Evolutionary conservation across 106 monocot species (phyloP), one percentile per base, ranked within the genome.

Genomic region (Acorus calamus): DNA sequence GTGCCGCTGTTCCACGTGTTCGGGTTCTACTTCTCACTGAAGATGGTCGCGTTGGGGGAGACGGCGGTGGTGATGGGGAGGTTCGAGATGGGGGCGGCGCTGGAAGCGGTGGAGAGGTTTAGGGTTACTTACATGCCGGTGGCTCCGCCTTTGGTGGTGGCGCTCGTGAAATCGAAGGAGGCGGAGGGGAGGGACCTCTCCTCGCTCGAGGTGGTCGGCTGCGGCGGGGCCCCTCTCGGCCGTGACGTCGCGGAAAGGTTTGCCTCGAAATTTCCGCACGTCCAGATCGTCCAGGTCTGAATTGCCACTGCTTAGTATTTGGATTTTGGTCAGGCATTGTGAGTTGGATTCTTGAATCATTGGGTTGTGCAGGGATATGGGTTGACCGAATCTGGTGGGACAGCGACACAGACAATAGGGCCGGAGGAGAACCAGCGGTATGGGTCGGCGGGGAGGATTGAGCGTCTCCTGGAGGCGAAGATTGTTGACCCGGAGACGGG

Each of bases 1-100:
- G 83, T 86, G 13, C 93, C 89, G 2, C 70, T 86, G 73, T 86
- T 89, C 60, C 93, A 94, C 65, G 77, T n/a, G n/a, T n/a, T n/a
- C n/a, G n/a, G n/a, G n/a, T n/a, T n/a, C n/a, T n/a, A n/a, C n/a
- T n/a, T n/a, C n/a, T n/a, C n/a, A n/a, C n/a, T n/a, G n/a, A n/a
- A n/a, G n/a, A n/a, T n/a, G n/a, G n/a, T n/a, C n/a, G n/a, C n/a
- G n/a, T n/a, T n/a, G n/a, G n/a, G n/a, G n/a, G n/a, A n/a, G n/a
- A n/a, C n/a, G n/a, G 51, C 70, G 51, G 10, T 79, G 9, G 9
- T 5, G 68, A 42, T 45, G 9, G 57, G 9, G 49, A 6, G 68
- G 56, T 58, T 49, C 57, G 56, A 49, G 3, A 11, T 47, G 5
- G 46, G n/a, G 68, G 12, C 12, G 46, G 50, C 41, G 14, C 56